phyloP scores from a whole-genome alignment of 2,329 filamentous ascomycete species.

The Penicillium sp. region DNA sequence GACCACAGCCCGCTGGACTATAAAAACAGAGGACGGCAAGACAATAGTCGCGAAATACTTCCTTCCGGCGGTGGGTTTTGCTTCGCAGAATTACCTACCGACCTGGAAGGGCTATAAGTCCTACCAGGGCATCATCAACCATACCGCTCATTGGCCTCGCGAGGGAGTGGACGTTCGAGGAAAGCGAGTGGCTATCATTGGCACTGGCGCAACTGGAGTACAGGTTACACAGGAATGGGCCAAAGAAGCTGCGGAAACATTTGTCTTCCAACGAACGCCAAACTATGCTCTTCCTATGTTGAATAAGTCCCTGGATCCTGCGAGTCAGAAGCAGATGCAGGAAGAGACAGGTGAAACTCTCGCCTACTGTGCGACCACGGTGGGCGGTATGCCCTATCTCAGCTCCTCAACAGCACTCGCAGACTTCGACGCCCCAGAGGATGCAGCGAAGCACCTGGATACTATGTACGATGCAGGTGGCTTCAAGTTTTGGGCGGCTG shows the following conservation, averaged over 20 bases:
- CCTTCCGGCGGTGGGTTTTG: constrained; percentile 51
- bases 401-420: constrained; percentile 58
- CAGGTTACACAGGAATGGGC: constrained; percentile 64
- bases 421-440: constrained; percentile 47
- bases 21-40: constrained; percentile 48
- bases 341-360: constrained; percentile 54
- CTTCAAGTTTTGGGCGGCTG: constrained; percentile 56
- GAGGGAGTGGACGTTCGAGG: constrained; percentile 49
- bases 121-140: constrained; percentile 58
- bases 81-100: constrained; percentile 47
- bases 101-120: constrained; percentile 36
- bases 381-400: constrained; percentile 61
- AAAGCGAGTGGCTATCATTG: constrained; percentile 58
- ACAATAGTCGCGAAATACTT: constrained; percentile 48
- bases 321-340: constrained; percentile 55
- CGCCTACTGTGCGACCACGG: constrained; percentile 53
- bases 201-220: constrained; percentile 59
- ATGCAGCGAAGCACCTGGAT: constrained; percentile 56
- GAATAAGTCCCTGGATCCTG: constrained; percentile 51
- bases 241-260: constrained; percentile 46
- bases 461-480: constrained; percentile 57
- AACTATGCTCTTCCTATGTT: constrained; percentile 68
- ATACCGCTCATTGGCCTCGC: constrained; percentile 59
- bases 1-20: constrained; percentile 45
- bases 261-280: constrained; percentile 7